Evolutionary conservation across 2,329 filamentous ascomycete genomes (phyloP).

Genomic region (Dothideomycetes sp.): DNA sequence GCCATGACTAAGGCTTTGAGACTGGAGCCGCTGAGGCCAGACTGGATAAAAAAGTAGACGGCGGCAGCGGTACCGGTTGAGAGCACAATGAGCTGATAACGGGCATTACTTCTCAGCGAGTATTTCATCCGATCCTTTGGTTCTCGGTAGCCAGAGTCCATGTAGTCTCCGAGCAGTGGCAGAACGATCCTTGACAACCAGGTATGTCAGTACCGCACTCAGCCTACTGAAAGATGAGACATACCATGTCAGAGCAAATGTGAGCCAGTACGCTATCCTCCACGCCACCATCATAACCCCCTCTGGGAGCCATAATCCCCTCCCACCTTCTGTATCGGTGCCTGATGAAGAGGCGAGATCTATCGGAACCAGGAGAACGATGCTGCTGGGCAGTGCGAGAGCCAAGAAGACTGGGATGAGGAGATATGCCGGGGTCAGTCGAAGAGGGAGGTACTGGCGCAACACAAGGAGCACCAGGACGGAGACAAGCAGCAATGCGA

Average conservation of each 20-base stretch:
- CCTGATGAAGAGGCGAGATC: constrained; percentile 81
- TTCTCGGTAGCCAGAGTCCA: constrained; percentile 86
- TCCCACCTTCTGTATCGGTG: constrained; percentile 53
- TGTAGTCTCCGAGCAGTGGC: constrained; percentile 86
- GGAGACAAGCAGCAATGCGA: constrained; percentile 64
- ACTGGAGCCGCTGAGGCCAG: constrained; percentile 56
- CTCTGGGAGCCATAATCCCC: constrained; percentile 80
- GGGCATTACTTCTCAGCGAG: constrained; percentile 75
- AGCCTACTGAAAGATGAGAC: constrained; percentile 14
- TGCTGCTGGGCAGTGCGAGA: constrained; percentile 83
- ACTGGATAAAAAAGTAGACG: constrained; percentile 72
- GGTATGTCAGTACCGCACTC: constrained; percentile 2
- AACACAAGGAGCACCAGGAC: constrained; percentile 71
- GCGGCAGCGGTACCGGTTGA: constrained; percentile 59
- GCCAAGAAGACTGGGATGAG: constrained; percentile 89
- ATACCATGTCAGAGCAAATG: constrained; percentile 87
- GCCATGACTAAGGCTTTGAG: constrained; percentile 86
- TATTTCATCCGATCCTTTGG: constrained; percentile 71
- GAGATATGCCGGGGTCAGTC: constrained; percentile 81
- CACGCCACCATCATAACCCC: constrained; percentile 74
- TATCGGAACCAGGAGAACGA: constrained; percentile 86
- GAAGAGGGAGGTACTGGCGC: constrained; percentile 80
- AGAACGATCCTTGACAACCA: constrained; percentile 61
- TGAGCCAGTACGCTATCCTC: constrained; percentile 96
- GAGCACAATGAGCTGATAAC: constrained; percentile 76